Percentiles rank a stretch among this genome's conserved stretches.
phyloP scores from a whole-genome alignment of 176 grass and related monocot species.

The Hordeum marinum region DNA sequence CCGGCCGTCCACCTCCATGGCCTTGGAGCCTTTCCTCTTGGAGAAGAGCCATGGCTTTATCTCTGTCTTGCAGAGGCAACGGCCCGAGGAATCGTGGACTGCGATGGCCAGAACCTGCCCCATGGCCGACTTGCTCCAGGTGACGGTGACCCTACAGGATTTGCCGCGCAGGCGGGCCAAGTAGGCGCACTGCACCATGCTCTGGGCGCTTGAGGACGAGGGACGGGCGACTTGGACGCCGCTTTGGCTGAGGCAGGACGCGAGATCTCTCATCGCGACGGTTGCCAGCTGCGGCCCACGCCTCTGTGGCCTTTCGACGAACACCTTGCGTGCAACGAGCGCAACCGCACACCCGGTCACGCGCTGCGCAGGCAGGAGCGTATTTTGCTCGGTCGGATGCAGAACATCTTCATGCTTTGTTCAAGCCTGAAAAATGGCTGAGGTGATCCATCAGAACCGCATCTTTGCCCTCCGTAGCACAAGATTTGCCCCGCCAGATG shows the following conservation, averaged over 20 bases:
- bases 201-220: slow-evolving; percentile 35
- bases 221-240: slow-evolving; percentile 42
- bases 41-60: slow-evolving; percentile 58
- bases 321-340: slow-evolving; percentile 21
- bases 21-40: slow-evolving; percentile 50
- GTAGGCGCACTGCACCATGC: slow-evolving; percentile 53
- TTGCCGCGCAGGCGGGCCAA: slow-evolving; percentile 26
- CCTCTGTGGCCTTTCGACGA: slow-evolving; percentile 31
- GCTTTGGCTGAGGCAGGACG: slow-evolving; percentile 48
- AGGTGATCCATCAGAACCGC: not conserved
- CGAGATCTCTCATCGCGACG: slow-evolving; percentile 45
- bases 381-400: not conserved
- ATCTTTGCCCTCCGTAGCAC: not conserved
- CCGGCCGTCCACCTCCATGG: slow-evolving; percentile 30
- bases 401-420: not conserved
- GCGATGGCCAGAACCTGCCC: slow-evolving; percentile 39
- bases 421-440: not conserved
- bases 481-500: not conserved
- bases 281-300: not conserved
- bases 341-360: not conserved
- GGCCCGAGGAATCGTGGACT: slow-evolving; percentile 32
- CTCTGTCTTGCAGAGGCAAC: slow-evolving; percentile 46
- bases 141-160: slow-evolving; percentile 36
- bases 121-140: slow-evolving; percentile 49
- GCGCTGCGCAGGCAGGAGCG: not conserved